These are phyloP conservation scores for Lotus japonicus DNA, from an alignment of 306 rosid genomes.

Conservation along the genomic window DNA sequence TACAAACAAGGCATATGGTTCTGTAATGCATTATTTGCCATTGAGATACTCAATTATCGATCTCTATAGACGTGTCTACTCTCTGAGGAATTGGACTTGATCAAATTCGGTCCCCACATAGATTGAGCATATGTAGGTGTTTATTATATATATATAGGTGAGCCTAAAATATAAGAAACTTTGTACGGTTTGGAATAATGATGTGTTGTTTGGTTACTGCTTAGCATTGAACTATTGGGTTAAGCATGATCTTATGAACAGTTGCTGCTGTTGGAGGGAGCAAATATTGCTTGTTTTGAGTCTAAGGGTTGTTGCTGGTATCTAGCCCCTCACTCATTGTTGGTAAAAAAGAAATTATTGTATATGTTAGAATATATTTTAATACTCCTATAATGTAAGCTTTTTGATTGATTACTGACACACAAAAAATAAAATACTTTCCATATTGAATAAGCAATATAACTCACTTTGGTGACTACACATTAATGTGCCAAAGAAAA, in stretches of 20 bases:
- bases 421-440: too few species aligned
- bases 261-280: constrained; percentile 31
- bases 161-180: background rate
- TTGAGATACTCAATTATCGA: constrained; percentile 37
- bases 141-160: too few species aligned
- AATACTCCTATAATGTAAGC: too few species aligned
- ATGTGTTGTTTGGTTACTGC: constrained; percentile 9
- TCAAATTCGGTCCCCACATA: constrained; percentile 30
- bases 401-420: too few species aligned
- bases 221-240: constrained; percentile 17
- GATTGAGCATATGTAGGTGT: constrained; percentile 8
- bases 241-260: background rate
- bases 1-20: constrained; percentile 25
- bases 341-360: background rate
- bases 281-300: constrained; percentile 3
- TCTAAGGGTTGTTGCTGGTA: constrained; percentile 13
- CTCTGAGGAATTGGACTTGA: background rate
- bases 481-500: background rate
- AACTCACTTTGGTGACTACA: too few species aligned
- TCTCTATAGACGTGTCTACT: constrained; percentile 26
- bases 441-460: background rate
- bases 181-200: background rate
- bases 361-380: too few species aligned
- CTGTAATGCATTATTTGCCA: constrained; percentile 26
- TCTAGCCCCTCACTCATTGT: constrained; percentile 9